phyloP scores from a whole-genome alignment of 2,329 filamentous ascomycete genomes.

The Aspergillus japonicus region DNA sequence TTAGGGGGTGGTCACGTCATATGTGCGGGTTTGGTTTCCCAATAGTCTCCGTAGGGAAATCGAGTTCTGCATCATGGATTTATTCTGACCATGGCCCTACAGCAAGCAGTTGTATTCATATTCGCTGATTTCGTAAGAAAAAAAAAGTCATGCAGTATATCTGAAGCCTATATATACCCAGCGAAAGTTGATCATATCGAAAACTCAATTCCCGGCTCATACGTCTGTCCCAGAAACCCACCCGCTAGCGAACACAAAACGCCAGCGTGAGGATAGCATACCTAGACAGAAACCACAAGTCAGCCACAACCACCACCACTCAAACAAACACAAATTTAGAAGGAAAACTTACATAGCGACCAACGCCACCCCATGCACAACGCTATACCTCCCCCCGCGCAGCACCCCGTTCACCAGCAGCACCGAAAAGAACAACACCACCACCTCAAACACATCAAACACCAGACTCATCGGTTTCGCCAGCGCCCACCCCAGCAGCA shows the following conservation, averaged over 20 bases:
- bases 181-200: too few species aligned
- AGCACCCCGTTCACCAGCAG: constrained; percentile 67
- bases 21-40: too few species aligned
- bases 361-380: constrained; percentile 71
- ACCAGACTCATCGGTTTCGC: constrained; percentile 67
- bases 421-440: constrained; percentile 67
- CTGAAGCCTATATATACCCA: too few species aligned
- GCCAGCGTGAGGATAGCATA: constrained; percentile 14
- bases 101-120: too few species aligned
- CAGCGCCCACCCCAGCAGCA: constrained; percentile 71
- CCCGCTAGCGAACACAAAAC: constrained; percentile 12
- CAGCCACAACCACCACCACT: not conserved
- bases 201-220: too few species aligned
- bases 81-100: too few species aligned
- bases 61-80: too few species aligned
- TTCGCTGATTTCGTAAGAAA: too few species aligned
- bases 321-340: too few species aligned
- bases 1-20: too few species aligned
- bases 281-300: not conserved
- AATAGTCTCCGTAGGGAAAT: too few species aligned
- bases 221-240: not conserved
- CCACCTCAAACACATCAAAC: constrained; percentile 71
- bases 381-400: constrained; percentile 73
- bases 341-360: constrained; percentile 39
- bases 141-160: too few species aligned